Conservation (phyloP, 441 rosid species). For the Eruca vesicaria region DNA sequence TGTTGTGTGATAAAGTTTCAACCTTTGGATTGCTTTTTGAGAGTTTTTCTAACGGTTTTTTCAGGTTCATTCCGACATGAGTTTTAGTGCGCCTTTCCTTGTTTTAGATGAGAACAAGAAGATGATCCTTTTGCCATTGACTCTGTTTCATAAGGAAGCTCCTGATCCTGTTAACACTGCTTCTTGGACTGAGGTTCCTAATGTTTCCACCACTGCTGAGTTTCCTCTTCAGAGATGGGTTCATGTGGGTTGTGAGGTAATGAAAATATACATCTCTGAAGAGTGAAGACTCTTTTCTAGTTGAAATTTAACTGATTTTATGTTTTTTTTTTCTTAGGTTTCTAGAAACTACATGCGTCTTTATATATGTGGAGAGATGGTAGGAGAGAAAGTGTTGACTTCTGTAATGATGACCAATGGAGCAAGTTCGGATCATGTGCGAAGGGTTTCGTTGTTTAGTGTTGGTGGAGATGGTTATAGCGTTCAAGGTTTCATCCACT, state of each 20-base stretch:
- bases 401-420: conserved; percentile 33
- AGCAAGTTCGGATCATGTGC: conserved; percentile 26
- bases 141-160: conserved; percentile 39
- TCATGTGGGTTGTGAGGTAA: conserved; percentile 72
- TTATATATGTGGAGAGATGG: conserved; percentile 52
- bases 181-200: conserved; percentile 36
- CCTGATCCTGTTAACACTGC: conserved; percentile 37
- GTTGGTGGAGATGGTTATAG: conserved; percentile 39
- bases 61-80: conserved; percentile 44
- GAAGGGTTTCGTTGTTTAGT: conserved; percentile 44
- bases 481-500: conserved; percentile 54
- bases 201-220: conserved; percentile 40
- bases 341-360: conserved; percentile 46
- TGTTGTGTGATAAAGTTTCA: too few species aligned
- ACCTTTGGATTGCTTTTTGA: not conserved
- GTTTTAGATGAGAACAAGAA: conserved; percentile 54
- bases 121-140: conserved; percentile 49
- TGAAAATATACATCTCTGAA: conserved; percentile 1
- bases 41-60: not conserved
- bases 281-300: not conserved
- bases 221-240: conserved; percentile 61
- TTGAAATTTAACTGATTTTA: not conserved
- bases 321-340: conserved; percentile 40
- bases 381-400: conserved; percentile 46
- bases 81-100: conserved; percentile 53